These are phyloP conservation scores for Aspergillus pseudoviridinutans DNA, from an alignment of 2,329 filamentous ascomycete genomes.

Conservation along the genomic window DNA sequence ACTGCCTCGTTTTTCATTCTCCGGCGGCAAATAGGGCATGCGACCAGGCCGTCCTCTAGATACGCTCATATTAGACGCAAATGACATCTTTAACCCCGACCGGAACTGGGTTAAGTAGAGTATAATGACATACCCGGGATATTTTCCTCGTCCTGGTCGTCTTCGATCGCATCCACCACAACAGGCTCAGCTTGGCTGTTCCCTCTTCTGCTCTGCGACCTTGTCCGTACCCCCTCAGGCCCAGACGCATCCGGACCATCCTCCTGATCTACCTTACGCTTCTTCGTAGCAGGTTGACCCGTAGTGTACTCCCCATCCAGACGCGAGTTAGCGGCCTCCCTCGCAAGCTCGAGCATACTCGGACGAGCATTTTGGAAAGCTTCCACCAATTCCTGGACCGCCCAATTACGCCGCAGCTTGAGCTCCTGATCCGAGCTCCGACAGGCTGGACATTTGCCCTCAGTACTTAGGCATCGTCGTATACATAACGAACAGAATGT, in stretches of 20 bases:
- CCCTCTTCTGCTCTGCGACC: conserved; percentile 27
- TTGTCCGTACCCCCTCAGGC: conserved; percentile 30
- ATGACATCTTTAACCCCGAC: not conserved
- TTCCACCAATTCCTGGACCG: conserved; percentile 78
- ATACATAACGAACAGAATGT: conserved; percentile 98
- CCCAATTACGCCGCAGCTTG: conserved; percentile 79
- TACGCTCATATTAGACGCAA: conserved; percentile 12
- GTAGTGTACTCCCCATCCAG: conserved; percentile 40
- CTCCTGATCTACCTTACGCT: conserved; percentile 33
- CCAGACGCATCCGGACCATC: conserved; percentile 28
- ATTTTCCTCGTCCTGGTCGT: conserved; percentile 40
- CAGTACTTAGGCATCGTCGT: conserved; percentile 72
- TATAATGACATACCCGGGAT: conserved; percentile 27
- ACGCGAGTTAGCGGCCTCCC: conserved; percentile 50
- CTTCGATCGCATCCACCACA: conserved; percentile 32
- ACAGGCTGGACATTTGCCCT: conserved; percentile 86
- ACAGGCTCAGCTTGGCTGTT: conserved; percentile 9
- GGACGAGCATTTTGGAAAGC: conserved; percentile 66
- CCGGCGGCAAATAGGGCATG: conserved; percentile 75
- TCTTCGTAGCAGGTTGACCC: conserved; percentile 29
- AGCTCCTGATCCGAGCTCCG: conserved; percentile 74
- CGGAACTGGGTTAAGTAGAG: not conserved
- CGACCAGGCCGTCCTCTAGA: conserved; percentile 68
- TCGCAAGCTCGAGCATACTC: conserved; percentile 62
- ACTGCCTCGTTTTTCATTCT: conserved; percentile 78